Evolutionary conservation across 2,329 filamentous ascomycete species (phyloP).

Genomic region (Drechslerella stenobrocha): DNA sequence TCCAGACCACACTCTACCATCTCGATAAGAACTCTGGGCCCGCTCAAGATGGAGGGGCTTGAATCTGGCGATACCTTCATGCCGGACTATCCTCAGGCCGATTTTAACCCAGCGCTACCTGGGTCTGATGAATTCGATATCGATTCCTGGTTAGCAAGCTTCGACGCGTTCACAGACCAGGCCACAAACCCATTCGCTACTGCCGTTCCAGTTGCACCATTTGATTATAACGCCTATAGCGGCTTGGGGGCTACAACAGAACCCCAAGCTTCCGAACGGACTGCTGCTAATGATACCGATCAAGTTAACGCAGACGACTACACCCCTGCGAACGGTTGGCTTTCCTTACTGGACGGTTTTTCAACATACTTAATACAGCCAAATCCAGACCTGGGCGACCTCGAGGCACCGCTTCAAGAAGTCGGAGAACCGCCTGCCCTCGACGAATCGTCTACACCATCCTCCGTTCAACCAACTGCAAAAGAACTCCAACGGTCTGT

Average conservation of each 20-base stretch:
- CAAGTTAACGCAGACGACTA: slow-evolving; percentile 16
- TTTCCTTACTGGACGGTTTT: slow-evolving; percentile 38
- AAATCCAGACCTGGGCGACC: slow-evolving; percentile 7
- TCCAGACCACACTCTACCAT: neutral
- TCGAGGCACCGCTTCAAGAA: slow-evolving; percentile 15
- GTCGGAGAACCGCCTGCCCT: slow-evolving; percentile 12
- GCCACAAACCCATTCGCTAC: neutral
- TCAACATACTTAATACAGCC: slow-evolving; percentile 14
- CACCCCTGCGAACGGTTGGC: slow-evolving; percentile 26
- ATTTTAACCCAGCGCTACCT: slow-evolving; percentile 7
- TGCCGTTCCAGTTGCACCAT: neutral
- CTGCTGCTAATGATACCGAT: slow-evolving; percentile 20
- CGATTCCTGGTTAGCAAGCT: slow-evolving; percentile 38
- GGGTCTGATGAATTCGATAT: slow-evolving; percentile 34
- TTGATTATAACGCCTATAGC: neutral
- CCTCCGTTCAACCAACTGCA: slow-evolving; percentile 9
- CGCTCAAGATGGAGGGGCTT: slow-evolving; percentile 26
- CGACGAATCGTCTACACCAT: slow-evolving; percentile 21
- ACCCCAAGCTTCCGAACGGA: neutral
- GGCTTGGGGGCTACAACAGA: neutral
- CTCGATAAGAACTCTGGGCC: slow-evolving; percentile 2
- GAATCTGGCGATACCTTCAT: slow-evolving; percentile 32
- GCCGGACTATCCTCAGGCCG: slow-evolving; percentile 23
- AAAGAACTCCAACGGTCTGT: slow-evolving; percentile 24
- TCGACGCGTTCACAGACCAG: slow-evolving; percentile 6